Conservation (phyloP, 345 rosid species). For the Cochlearia excelsa region DNA sequence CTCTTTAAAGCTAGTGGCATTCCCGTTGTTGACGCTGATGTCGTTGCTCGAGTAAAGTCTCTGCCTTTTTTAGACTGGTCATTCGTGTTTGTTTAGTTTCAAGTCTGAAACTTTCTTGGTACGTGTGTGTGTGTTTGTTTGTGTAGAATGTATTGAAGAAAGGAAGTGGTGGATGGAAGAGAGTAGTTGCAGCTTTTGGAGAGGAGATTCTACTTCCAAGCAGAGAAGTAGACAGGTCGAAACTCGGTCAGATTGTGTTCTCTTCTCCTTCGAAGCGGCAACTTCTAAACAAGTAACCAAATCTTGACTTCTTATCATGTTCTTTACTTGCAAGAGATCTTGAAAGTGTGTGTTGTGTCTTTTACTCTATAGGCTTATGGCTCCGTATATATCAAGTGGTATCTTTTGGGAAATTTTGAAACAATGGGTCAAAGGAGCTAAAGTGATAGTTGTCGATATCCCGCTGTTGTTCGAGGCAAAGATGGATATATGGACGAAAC, state of each 20-base stretch:
- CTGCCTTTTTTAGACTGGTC: neutral
- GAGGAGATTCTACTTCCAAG: constrained; percentile 54
- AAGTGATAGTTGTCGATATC: constrained; percentile 71
- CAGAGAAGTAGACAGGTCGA: constrained; percentile 65
- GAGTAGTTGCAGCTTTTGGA: constrained; percentile 58
- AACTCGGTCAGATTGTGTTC: constrained; percentile 82
- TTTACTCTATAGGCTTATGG: constrained; percentile 51
- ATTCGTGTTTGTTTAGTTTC: neutral
- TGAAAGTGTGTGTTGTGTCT: neutral
- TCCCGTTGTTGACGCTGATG: constrained; percentile 79
- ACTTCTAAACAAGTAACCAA: constrained; percentile 59
- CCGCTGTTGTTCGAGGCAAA: constrained; percentile 82
- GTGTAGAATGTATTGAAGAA: constrained; percentile 61
- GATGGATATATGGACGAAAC: constrained; percentile 87
- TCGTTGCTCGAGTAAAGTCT: constrained; percentile 63
- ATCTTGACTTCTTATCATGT: too few relatives aligned
- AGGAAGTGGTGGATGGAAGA: constrained; percentile 61
- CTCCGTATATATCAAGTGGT: constrained; percentile 77
- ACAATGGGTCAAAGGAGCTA: constrained; percentile 69
- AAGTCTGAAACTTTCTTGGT: neutral
- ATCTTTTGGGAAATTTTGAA: constrained; percentile 59
- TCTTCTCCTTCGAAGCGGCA: constrained; percentile 75
- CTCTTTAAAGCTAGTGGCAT: constrained; percentile 66
- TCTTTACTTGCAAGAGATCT: neutral
- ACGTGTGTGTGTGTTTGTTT: neutral